phyloP scores from a whole-genome alignment of 768 basidiomycete species.

The Leccinum barrowsii region DNA sequence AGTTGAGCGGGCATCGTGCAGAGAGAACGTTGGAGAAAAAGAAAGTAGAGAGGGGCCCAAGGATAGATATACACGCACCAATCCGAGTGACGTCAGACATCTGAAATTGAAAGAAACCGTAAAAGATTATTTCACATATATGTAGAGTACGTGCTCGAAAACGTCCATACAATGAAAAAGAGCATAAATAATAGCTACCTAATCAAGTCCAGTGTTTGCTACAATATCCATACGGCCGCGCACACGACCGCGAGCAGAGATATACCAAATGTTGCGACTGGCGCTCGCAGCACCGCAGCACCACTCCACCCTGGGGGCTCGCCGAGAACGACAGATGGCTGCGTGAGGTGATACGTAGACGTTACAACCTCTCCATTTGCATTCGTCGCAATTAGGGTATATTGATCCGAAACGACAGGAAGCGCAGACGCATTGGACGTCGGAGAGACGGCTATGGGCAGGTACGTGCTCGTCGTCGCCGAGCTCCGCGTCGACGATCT shows the following conservation, averaged over 20 bases:
- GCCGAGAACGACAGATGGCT: constrained; percentile 55
- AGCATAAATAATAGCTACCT: background rate
- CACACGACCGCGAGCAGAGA: constrained; percentile 13
- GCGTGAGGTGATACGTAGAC: constrained; percentile 45
- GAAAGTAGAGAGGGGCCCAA: background rate
- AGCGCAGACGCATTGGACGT: constrained; percentile 50
- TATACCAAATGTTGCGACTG: constrained; percentile 9
- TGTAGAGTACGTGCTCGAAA: background rate
- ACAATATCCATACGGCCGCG: constrained; percentile 16
- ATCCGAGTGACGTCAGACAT: background rate
- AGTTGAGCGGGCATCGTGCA: constrained; percentile 54
- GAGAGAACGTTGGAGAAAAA: background rate
- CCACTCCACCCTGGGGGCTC: constrained; percentile 57
- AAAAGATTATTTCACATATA: background rate
- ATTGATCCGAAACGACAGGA: constrained; percentile 50
- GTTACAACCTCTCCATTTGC: constrained; percentile 51
- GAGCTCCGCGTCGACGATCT: constrained; percentile 56
- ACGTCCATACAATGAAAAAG: background rate
- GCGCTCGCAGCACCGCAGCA: constrained; percentile 3
- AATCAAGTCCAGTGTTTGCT: background rate
- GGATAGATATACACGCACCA: background rate
- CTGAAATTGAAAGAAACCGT: background rate
- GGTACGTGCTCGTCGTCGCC: constrained; percentile 64
- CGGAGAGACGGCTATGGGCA: constrained; percentile 46
- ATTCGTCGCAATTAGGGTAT: constrained; percentile 58